These are phyloP conservation scores for Alternaria incomplexa DNA, from an alignment of 2,329 filamentous ascomycete genomes.

Conservation along the genomic window DNA sequence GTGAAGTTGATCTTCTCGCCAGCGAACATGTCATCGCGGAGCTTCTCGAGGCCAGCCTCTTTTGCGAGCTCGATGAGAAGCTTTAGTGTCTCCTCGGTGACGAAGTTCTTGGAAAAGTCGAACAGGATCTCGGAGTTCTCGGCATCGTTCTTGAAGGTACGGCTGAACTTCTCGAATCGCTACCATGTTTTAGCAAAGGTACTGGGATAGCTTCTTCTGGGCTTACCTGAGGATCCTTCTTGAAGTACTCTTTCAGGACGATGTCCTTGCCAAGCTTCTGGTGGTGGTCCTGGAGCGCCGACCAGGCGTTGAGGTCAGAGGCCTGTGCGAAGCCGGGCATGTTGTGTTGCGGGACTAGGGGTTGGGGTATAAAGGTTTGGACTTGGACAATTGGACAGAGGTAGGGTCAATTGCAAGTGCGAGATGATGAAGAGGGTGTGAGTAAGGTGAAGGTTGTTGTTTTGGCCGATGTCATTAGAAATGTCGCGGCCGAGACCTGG, in stretches of 20 bases:
- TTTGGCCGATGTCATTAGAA: slow-evolving; percentile 15
- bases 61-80: slow-evolving; percentile 88
- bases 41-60: slow-evolving; percentile 88
- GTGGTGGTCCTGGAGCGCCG: slow-evolving; percentile 89
- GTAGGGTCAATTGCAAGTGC: slow-evolving; percentile 22
- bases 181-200: slow-evolving; percentile 42
- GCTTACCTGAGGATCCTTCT: slow-evolving; percentile 69
- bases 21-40: slow-evolving; percentile 96
- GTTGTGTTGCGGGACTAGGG: slow-evolving; percentile 36
- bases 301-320: slow-evolving; percentile 85
- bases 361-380: slow-evolving; percentile 17
- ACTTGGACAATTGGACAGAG: slow-evolving; percentile 11
- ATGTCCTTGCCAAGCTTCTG: slow-evolving; percentile 85
- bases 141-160: slow-evolving; percentile 78
- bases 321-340: slow-evolving; percentile 78
- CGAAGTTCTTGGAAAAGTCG: slow-evolving; percentile 99
- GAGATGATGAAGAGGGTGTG: slow-evolving; percentile 15
- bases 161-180: slow-evolving; percentile 89
- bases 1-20: slow-evolving; percentile 99
- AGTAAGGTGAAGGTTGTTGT: slow-evolving; percentile 15
- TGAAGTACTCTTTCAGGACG: slow-evolving; percentile 90
- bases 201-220: too few relatives aligned
- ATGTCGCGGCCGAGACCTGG: slow-evolving; percentile 25
- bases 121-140: slow-evolving; percentile 89
- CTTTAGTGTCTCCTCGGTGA: slow-evolving; percentile 88